A percentile compares a stretch with the other conserved stretches of the same genome.
Evolutionary conservation across 768 basidiomycete species (phyloP).

Genomic region (Russula emetica): DNA sequence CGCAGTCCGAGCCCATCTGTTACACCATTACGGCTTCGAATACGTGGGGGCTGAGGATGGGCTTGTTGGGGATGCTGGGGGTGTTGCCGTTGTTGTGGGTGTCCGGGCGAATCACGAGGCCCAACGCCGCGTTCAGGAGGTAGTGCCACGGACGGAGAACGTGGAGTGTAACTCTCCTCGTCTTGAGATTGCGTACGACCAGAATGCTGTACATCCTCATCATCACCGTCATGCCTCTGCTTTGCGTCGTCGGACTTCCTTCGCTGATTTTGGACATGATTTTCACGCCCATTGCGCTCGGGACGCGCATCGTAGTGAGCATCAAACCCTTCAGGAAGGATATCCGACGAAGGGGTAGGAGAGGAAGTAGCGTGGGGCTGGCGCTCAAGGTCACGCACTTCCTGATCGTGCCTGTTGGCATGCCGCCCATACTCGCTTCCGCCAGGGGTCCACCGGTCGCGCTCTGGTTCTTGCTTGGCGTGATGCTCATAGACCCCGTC

Average conservation of each 20-base stretch:
- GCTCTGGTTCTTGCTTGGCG: constrained; percentile 18
- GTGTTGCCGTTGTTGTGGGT: constrained; percentile 8
- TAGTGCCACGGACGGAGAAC: constrained; percentile 24
- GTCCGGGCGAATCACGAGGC: constrained; percentile 13
- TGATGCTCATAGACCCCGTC: constrained; percentile 15
- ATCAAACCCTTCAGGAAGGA: constrained; percentile 24
- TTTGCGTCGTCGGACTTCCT: constrained; percentile 3
- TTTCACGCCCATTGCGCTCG: constrained; percentile 17
- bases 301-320: constrained; percentile 25
- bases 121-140: constrained; percentile 13
- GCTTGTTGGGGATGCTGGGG: constrained; percentile 13
- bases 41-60: constrained; percentile 15
- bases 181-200: constrained; percentile 23
- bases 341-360: constrained; percentile 28
- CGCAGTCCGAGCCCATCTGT: constrained; percentile 25
- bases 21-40: constrained; percentile 25
- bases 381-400: constrained; percentile 15
- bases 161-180: constrained; percentile 28
- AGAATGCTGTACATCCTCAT: constrained; percentile 14
- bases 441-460: constrained; percentile 20
- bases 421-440: too few relatives aligned
- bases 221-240: constrained; percentile 8
- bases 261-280: constrained; percentile 1
- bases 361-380: constrained; percentile 19
- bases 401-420: constrained; percentile 24